A percentile compares a stretch with the other conserved stretches of the same genome.
These are phyloP conservation scores for Ophiosphaerella narmari DNA, from an alignment of 2,329 filamentous ascomycete species.

Conservation along the genomic window DNA sequence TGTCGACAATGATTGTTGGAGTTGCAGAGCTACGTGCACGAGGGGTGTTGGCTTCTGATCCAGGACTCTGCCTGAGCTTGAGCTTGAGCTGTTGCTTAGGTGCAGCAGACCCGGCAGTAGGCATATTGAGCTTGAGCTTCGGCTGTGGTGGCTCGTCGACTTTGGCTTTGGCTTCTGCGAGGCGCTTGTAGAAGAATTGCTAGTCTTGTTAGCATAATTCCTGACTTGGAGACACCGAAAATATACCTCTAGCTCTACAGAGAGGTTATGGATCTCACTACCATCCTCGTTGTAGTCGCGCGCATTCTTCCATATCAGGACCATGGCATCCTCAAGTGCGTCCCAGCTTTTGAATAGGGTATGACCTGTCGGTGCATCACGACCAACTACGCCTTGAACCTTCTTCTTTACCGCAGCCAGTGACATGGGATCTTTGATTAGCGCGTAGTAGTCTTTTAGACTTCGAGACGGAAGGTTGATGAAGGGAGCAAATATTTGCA, in stretches of 20 bases:
- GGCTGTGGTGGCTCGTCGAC: conserved; percentile 74
- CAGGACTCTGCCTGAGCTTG: conserved; percentile 53
- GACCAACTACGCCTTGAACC: conserved; percentile 73
- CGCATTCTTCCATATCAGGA: conserved; percentile 85
- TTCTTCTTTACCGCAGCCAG: conserved; percentile 77
- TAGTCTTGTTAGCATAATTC: conserved; percentile 46
- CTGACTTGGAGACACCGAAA: not conserved
- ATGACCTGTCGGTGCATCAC: conserved; percentile 61
- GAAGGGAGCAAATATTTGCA: conserved; percentile 75
- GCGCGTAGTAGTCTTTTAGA: conserved; percentile 82
- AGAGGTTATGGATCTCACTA: conserved; percentile 79
- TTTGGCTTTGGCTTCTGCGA: conserved; percentile 72
- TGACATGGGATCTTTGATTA: conserved; percentile 81
- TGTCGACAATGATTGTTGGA: conserved; percentile 59
- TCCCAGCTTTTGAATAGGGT: conserved; percentile 83
- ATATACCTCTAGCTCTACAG: conserved; percentile 76
- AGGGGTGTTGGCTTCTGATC: conserved; percentile 47
- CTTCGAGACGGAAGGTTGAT: conserved; percentile 75
- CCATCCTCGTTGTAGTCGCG: conserved; percentile 90
- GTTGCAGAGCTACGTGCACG: conserved; percentile 48
- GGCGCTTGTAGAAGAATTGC: conserved; percentile 69
- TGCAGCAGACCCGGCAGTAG: conserved; percentile 33
- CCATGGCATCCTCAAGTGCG: conserved; percentile 77
- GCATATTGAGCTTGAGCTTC: conserved; percentile 80
- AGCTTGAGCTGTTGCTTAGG: conserved; percentile 64